Evolutionary conservation across 768 basidiomycete species (phyloP), one percentile per base, ranked within the genome.

Genomic region (Kwoniella europaea): DNA sequence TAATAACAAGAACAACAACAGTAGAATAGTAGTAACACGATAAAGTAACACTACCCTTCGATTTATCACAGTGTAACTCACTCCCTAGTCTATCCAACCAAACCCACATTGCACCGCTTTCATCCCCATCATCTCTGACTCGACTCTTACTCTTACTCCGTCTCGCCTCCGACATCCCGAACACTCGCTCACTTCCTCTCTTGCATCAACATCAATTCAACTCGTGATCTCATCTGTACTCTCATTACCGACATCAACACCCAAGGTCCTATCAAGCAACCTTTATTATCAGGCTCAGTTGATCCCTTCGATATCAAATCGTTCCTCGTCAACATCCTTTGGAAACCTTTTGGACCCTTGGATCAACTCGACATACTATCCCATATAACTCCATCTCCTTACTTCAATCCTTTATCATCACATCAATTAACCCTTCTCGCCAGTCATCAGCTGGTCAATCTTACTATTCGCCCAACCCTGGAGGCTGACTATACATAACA

Each of bases 51-150:
- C 35, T n/a, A 41, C 18, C 18, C 35, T 42, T 16, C 35, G 35
- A 35, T 35, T 7, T 35, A 35, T 35, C 35, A 35, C 35, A 9
- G 35, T 4, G 6, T 35, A 65, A 22, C 18, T n/a, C 24, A 44
- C 27, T 10, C 9, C n/a, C 22, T 9, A 22, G 10, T 35, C 53
- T 16, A 57, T 46, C 41, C 52, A 10, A 10, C 22, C 24, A 12
- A 44, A 46, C 24, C 35, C 52, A 63, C 42, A 20, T 55, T 65
- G 35, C 46, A 65, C 52, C 46, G 50, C 63, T 54, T 62, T 27
- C 63, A 10, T 35, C 7, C 35, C 35, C 35, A 35, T 35, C 35
- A 35, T 35, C 35, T 35, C 35, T 35, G 35, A 35, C 35, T 35
- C 5, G 7, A 7, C 35, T 35, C 35, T 35, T 7, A 35, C 35